Base-by-base conservation (phyloP, 495 filamentous ascomycete genomes). In the Acidomyces sp. region DNA sequence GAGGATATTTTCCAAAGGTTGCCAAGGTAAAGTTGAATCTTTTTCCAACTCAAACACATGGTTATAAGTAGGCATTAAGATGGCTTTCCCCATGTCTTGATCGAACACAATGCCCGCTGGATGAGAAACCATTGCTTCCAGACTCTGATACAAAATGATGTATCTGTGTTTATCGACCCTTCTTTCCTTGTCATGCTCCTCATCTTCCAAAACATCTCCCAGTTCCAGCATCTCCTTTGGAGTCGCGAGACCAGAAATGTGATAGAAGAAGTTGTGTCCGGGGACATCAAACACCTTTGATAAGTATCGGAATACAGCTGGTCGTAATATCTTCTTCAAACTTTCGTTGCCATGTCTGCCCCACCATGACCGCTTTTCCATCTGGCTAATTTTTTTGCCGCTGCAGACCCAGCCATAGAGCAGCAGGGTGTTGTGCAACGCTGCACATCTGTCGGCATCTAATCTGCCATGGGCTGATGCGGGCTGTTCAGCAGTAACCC, bases 361-460 rank as follows among this genome's bases (percentile, higher is more conserved):
- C 43, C 43, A 46, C 43, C 43, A 46, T 29, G 43, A 46, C 12
- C 23, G 16, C 28, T 41, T 39, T 23, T 40, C 11, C 26, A 46
- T 7, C 7, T 26, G 9, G 4, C 19, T 10, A 17, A 40, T 22
- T 15, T 26, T 34, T n/a, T 27, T 19, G n/a, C 43, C 43, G 23
- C 23, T 32, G 28, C 36, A 40, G 20, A 58, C 41, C 55, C 52
- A 65, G 45, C 44, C 56, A 39, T 61, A 56, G 24, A 54, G 41
- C 16, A 61, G 49, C 16, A 68, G 45, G 24, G 61, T 55, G 38
- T 67, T 68, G 45, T 66, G 64, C 16, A 68, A 42, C 36, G 55
- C 56, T 7, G 63, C 62, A 33, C 65, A 68, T 37, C 64, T 52
- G 31, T 51, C 49, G 41, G 53, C 52, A 37, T 66, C 61, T 30